These are phyloP conservation scores for Neurospora pannonica DNA, from an alignment of 495 filamentous ascomycete species.

Conservation along the genomic window DNA sequence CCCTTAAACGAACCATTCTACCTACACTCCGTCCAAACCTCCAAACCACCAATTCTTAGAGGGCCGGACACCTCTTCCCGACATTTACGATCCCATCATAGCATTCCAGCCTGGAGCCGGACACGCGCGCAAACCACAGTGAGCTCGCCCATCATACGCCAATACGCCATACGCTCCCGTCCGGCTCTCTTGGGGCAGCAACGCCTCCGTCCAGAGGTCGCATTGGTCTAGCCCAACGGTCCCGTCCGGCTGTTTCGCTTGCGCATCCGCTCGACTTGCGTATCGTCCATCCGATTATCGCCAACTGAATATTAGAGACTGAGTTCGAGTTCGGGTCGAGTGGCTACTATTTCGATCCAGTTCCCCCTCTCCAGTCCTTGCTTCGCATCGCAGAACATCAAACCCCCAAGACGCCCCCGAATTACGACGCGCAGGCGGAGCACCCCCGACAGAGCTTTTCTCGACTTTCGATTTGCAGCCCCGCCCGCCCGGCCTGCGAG, in stretches of 20 bases:
- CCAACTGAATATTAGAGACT: not conserved
- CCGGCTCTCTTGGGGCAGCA: not conserved
- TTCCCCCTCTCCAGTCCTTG: not conserved
- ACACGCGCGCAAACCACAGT: not conserved
- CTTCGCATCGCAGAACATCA: not conserved
- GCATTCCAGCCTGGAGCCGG: not conserved
- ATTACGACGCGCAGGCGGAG: not conserved
- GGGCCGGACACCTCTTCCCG: not conserved
- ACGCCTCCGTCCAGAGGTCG: not conserved
- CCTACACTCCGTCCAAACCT: not conserved
- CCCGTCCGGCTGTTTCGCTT: not conserved
- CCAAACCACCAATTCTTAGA: not conserved
- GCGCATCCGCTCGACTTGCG: not conserved
- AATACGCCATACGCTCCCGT: not conserved
- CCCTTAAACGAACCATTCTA: not conserved
- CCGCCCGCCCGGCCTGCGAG: not conserved
- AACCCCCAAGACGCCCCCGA: not conserved
- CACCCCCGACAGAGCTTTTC: not conserved
- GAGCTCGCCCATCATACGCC: not conserved
- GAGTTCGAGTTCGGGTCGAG: not conserved
- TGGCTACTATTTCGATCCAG: not conserved
- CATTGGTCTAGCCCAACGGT: not conserved
- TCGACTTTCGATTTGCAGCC: not conserved
- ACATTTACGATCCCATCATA: not conserved
- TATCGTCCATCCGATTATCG: not conserved